Conservation (phyloP, 2,329 filamentous ascomycete species). For the Aspergillus sp. region DNA sequence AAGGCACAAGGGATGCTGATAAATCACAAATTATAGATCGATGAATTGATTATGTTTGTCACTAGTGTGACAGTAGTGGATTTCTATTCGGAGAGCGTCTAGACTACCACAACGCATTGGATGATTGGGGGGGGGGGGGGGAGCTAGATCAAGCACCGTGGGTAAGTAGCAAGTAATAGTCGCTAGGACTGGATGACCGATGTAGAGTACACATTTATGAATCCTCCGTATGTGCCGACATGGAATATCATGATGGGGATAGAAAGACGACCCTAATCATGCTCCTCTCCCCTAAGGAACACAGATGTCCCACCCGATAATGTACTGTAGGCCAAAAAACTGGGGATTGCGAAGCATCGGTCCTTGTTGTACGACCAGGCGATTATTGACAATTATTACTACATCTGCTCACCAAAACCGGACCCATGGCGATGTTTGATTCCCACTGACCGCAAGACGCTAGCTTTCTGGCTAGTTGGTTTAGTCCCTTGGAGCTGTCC, state of each 20-base stretch:
- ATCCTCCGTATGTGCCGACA: no score
- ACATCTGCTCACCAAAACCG: no score
- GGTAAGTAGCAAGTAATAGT: background rate
- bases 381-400: slow-evolving; percentile 21
- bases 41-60: slow-evolving; percentile 24
- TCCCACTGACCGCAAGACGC: slow-evolving; percentile 14
- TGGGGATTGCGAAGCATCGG: background rate
- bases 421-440: slow-evolving; percentile 23
- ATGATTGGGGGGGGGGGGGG: slow-evolving; percentile 3
- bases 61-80: slow-evolving; percentile 26
- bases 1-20: slow-evolving; percentile 6
- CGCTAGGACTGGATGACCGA: no score
- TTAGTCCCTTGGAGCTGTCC: slow-evolving; percentile 19
- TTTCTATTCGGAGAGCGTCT: slow-evolving; percentile 13
- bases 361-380: background rate
- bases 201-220: no score
- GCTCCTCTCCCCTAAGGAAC: no score
- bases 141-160: background rate
- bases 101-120: slow-evolving; percentile 5
- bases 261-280: no score
- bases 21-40: slow-evolving; percentile 12
- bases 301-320: no score
- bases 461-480: slow-evolving; percentile 13
- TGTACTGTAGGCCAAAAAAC: background rate
- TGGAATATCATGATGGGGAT: no score